Conservation (phyloP, 805 yeast species). For the Starmerella sirachaensis region DNA sequence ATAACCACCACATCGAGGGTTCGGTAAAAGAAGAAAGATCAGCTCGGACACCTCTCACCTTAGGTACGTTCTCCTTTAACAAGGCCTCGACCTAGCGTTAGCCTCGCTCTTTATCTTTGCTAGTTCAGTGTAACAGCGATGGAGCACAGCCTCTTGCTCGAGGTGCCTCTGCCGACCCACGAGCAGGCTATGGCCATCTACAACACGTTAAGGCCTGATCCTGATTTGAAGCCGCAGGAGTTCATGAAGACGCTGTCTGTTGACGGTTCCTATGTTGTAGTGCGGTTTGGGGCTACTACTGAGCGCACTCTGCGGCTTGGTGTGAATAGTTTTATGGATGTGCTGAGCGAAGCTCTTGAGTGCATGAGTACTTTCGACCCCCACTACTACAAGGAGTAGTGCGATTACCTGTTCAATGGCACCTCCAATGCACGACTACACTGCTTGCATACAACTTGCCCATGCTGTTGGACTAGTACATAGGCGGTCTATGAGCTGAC, state of each 20-base stretch:
- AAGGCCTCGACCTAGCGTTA: no score
- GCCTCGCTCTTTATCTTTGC: no score
- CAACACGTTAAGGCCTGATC: constrained; percentile 60
- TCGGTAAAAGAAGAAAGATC: no score
- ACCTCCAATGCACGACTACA: no score
- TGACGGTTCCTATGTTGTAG: constrained; percentile 25
- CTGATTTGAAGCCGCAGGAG: constrained; percentile 62
- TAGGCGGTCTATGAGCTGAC: no score
- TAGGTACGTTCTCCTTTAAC: no score
- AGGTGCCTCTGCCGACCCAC: constrained; percentile 50
- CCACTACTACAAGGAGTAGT: background rate
- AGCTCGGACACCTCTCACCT: no score
- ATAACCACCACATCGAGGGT: no score
- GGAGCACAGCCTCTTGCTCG: constrained; percentile 26
- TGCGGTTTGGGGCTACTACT: constrained; percentile 26
- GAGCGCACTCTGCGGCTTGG: constrained; percentile 76
- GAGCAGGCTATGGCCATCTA: constrained; percentile 55
- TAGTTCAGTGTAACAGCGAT: no score
- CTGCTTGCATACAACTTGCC: no score
- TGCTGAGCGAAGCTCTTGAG: constrained; percentile 62
- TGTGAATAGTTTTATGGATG: constrained; percentile 67
- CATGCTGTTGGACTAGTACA: no score
- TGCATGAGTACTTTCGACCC: constrained; percentile 13
- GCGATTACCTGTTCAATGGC: background rate
- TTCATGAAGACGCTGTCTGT: constrained; percentile 38